Evolutionary conservation across 2,329 filamentous ascomycete genomes (phyloP), one percentile per base, ranked within the genome.

Genomic region (Paraphaeosphaeria minitans): DNA sequence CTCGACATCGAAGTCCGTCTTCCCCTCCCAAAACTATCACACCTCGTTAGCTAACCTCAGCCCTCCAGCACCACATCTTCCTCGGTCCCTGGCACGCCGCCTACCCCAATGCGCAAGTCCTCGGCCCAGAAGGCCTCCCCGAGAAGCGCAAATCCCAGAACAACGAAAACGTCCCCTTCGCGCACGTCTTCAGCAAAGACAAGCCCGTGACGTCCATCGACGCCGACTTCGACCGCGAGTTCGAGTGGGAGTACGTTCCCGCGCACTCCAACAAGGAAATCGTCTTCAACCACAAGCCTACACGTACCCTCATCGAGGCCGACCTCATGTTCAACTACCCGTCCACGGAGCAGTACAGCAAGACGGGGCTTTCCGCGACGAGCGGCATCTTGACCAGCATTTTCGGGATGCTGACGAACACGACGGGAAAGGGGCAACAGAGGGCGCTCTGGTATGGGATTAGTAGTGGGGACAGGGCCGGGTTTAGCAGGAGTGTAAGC

Each of bases 311-410:
- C 46, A 93, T 99, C 72, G 81, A 97, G 79, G 95, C 93, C 6
- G 95, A 99, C 76, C 78, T 98, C 43, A 74, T 98, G 65, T 98
- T 98, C 83, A 98, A 97, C 76, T 79, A 97, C 35, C 95, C 95
- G 0, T 87, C 92, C 0, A 86, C 81, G 0, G 95, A 99, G 80
- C 95, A 98, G 79, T 97, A 79, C 66, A 78, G 74, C 69, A 84
- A 81, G 66, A 79, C 85, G 0, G 82, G 81, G 9, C 82, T 85
- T 3, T 79, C 81, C 33, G 80, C 86, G 4, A 82, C 75, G 0
- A 78, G 82, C n/a, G 88, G 88, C 0, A 70, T 87, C n/a, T 66
- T 85, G 29, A 88, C 85, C 0, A 87, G 82, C 67, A 59, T 90
- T 1, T 82, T 88, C 51, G 75, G 70, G 4, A 77, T 80, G 0